Conservation (phyloP, 2,329 filamentous ascomycete genomes). For the Scytalidium sp. region DNA sequence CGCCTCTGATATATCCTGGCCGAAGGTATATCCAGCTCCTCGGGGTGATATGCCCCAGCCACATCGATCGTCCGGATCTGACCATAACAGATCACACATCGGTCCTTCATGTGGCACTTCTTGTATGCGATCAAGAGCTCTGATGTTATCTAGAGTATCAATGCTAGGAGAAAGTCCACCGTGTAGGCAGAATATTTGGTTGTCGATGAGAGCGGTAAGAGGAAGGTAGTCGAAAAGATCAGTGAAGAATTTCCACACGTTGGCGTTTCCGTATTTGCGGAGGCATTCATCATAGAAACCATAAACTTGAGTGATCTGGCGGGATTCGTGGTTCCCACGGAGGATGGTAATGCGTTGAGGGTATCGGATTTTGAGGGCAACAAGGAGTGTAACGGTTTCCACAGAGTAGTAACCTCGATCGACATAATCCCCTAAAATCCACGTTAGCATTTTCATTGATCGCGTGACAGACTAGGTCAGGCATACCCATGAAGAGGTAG, state of each 20-base stretch:
- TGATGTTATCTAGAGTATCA: slow-evolving; percentile 92
- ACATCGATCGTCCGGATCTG: slow-evolving; percentile 93
- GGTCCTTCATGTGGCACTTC: slow-evolving; percentile 98
- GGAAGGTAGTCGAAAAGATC: slow-evolving; percentile 99
- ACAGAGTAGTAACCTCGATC: slow-evolving; percentile 99
- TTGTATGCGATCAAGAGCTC: slow-evolving; percentile 92
- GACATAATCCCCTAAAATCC: slow-evolving; percentile 80
- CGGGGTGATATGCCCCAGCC: slow-evolving; percentile 95
- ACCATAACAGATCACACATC: slow-evolving; percentile 98
- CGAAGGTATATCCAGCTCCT: slow-evolving; percentile 93
- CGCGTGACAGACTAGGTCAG: slow-evolving; percentile 1
- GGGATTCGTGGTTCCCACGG: slow-evolving; percentile 97
- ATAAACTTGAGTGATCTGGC: slow-evolving; percentile 98
- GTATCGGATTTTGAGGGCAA: slow-evolving; percentile 97
- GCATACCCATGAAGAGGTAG: slow-evolving; percentile 96
- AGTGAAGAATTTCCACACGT: slow-evolving; percentile 99
- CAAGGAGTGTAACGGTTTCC: slow-evolving; percentile 94
- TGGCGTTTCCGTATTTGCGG: slow-evolving; percentile 97
- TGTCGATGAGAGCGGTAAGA: slow-evolving; percentile 94
- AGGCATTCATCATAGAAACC: slow-evolving; percentile 99
- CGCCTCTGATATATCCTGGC: slow-evolving; percentile 95
- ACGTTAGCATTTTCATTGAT: slow-evolving; percentile 13
- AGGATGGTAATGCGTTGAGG: slow-evolving; percentile 97
- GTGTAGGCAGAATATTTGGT: slow-evolving; percentile 98
- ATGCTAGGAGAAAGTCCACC: slow-evolving; percentile 95